A percentile compares a stretch with the other conserved stretches of the same genome.
These are phyloP conservation scores for Metarhizium brunneum DNA, from an alignment of 2,329 filamentous ascomycete species.

Conservation along the genomic window DNA sequence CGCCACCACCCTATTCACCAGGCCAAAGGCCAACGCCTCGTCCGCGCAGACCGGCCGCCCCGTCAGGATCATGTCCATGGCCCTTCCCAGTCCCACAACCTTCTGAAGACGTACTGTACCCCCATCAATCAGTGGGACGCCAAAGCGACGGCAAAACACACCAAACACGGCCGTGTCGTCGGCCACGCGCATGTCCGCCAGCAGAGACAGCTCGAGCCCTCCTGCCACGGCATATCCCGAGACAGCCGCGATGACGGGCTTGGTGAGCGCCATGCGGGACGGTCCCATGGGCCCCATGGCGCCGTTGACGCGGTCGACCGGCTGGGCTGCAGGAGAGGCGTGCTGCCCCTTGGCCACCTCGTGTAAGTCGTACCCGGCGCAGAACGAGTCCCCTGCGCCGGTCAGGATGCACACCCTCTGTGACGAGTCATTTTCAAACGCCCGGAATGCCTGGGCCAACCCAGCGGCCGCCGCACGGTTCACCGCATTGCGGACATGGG, in stretches of 20 bases:
- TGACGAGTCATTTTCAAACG: constrained; percentile 37
- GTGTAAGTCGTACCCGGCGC: constrained; percentile 29
- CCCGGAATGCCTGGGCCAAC: constrained; percentile 36
- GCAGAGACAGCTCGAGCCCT: constrained; percentile 39
- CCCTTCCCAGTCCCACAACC: constrained; percentile 41
- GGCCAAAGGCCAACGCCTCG: constrained; percentile 41
- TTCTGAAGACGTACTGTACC: constrained; percentile 43
- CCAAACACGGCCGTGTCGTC: constrained; percentile 45
- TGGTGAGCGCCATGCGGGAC: constrained; percentile 37
- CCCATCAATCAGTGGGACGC: constrained; percentile 19
- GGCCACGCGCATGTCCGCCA: constrained; percentile 43
- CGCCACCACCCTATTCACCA: constrained; percentile 42
- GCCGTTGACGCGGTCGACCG: constrained; percentile 7
- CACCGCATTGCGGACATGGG: constrained; percentile 41
- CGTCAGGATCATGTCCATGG: constrained; percentile 48
- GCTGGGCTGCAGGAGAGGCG: not conserved
- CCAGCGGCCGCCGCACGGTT: constrained; percentile 36
- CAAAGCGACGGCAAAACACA: constrained; percentile 40
- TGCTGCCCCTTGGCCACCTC: constrained; percentile 21
- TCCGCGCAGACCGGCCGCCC: constrained; percentile 36
- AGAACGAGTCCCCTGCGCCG: constrained; percentile 35
- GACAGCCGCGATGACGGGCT: constrained; percentile 43
- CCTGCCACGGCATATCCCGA: constrained; percentile 45
- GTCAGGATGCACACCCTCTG: constrained; percentile 45
- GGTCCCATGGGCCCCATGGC: constrained; percentile 39